Conservation (phyloP, 768 basidiomycete species). For the Leccinum sublutescens region DNA sequence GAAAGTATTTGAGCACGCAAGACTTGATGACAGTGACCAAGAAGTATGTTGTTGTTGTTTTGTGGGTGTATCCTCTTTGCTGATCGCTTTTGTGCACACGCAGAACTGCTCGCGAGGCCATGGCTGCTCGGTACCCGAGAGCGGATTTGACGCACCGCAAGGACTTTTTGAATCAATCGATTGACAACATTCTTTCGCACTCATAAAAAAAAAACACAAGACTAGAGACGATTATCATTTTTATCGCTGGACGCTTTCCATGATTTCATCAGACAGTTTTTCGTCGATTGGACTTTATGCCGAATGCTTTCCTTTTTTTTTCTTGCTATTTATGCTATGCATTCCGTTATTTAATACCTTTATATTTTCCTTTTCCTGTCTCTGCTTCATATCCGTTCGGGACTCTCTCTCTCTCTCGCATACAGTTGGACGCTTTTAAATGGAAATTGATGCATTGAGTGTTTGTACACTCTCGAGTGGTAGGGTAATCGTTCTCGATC, state of each 20-base stretch:
- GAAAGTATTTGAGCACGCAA: conserved; percentile 59
- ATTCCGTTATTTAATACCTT: conserved; percentile 2
- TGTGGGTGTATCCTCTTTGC: not conserved
- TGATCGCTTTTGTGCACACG: not conserved
- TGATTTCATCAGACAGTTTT: not conserved
- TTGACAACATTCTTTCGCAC: conserved; percentile 63
- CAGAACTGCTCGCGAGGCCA: conserved; percentile 62
- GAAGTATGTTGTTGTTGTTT: conserved; percentile 43
- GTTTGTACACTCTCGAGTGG: not conserved
- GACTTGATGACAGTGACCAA: conserved; percentile 74
- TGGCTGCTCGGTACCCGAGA: conserved; percentile 62
- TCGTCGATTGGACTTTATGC: conserved; percentile 7
- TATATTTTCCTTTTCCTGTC: not conserved
- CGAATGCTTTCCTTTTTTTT: conserved; percentile 5
- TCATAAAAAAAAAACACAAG: conserved; percentile 32
- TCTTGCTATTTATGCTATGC: conserved; percentile 2
- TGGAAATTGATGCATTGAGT: not conserved
- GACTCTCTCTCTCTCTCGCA: conserved; percentile 3
- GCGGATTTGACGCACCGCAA: conserved; percentile 57
- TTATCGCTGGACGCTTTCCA: conserved; percentile 1
- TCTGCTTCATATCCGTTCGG: conserved; percentile 10
- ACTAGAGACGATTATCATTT: not conserved
- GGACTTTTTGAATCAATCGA: conserved; percentile 66
- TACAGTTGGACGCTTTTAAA: not conserved
- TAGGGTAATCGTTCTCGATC: not conserved